Evolutionary conservation across 1,139 yeast genomes (phyloP).

Genomic region (Zygosaccharomyces pseudobailii): DNA sequence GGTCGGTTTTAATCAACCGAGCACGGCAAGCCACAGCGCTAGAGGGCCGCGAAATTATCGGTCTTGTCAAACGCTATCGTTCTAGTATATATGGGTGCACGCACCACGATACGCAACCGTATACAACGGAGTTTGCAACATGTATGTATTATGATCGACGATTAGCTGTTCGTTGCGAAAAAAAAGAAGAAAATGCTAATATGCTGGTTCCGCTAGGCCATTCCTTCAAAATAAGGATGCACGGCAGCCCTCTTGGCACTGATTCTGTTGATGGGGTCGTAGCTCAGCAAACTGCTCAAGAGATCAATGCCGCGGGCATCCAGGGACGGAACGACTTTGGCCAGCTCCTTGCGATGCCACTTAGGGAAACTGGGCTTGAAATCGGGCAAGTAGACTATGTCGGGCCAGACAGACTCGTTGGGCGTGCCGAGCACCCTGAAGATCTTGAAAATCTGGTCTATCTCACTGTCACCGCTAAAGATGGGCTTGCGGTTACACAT

Average conservation of each 20-base stretch:
- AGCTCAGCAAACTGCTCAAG: constrained; percentile 71
- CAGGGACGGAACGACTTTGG: constrained; percentile 70
- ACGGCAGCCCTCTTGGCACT: constrained; percentile 89
- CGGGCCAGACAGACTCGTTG: constrained; percentile 93
- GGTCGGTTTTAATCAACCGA: too few relatives aligned
- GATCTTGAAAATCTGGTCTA: constrained; percentile 93
- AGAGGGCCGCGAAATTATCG: too few relatives aligned
- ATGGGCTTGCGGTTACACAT: constrained; percentile 95
- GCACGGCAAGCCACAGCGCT: too few relatives aligned
- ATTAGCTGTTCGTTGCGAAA: too few relatives aligned
- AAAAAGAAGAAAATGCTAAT: too few relatives aligned
- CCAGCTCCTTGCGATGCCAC: constrained; percentile 75
- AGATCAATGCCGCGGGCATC: constrained; percentile 82
- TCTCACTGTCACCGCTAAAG: constrained; percentile 97
- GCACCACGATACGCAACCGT: too few relatives aligned
- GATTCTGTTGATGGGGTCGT: constrained; percentile 91
- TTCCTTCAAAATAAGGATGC: constrained; percentile 85
- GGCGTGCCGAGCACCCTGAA: constrained; percentile 95
- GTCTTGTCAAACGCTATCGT: too few relatives aligned
- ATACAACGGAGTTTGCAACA: not conserved
- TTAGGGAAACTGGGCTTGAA: constrained; percentile 94
- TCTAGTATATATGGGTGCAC: too few relatives aligned
- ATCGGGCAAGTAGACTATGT: constrained; percentile 88
- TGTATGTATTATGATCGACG: not conserved
- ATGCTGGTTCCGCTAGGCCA: constrained; percentile 10